Base-by-base conservation (phyloP, 495 filamentous ascomycete species). In the Xylaria nigripes region DNA sequence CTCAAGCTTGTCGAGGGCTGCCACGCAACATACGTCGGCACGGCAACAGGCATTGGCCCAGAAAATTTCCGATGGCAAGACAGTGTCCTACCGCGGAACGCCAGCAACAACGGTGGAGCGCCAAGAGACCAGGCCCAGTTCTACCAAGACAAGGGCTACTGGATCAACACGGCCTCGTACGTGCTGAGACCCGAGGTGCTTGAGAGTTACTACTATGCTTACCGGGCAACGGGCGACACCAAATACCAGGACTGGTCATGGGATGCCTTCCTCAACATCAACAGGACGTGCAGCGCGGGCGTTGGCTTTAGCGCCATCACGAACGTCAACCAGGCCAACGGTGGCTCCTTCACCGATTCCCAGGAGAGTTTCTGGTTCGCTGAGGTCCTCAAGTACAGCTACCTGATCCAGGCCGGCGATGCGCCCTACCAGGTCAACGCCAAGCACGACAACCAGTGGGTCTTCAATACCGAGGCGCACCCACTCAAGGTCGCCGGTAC, bases 321-420 rank as follows among this genome's bases (percentile, higher is more conserved):
- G 0, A 65, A 94, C 64, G 89, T 93, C n/a, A 86, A 87, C 59
- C 63, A 61, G 19, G 41, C 55, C 0, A 72, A 70, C 8, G 89
- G 89, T 3, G 89, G 86, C 5, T 65, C 68, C 5, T 80, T 78
- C 45, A 66, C 68, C 30, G 82, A 94, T 58, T 82, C 83, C 63
- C 85, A 91, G 75, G 90, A 95, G 72, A 91, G 86, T 60, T 95
- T 94, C 73, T 82, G 88, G 70, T 92, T 93, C 65, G 90, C 90
- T 0, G 90, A 96, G 72, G 86, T 91, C 48, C 56, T 94, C 61
- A 96, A 96, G 74, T 96, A 95, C 69, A 71, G 76, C 21, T 94
- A 87, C 65, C 61, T 95, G 51, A 83, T 86, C 50, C 80, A 85
- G 49, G 72, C 78, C 18, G 72, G 68, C 72, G 84, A 89, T 49